Evolutionary conservation across 202 grass and related monocot genomes (phyloP), one percentile per base, ranked within the genome.

Genomic region (Elaeis oleifera): DNA sequence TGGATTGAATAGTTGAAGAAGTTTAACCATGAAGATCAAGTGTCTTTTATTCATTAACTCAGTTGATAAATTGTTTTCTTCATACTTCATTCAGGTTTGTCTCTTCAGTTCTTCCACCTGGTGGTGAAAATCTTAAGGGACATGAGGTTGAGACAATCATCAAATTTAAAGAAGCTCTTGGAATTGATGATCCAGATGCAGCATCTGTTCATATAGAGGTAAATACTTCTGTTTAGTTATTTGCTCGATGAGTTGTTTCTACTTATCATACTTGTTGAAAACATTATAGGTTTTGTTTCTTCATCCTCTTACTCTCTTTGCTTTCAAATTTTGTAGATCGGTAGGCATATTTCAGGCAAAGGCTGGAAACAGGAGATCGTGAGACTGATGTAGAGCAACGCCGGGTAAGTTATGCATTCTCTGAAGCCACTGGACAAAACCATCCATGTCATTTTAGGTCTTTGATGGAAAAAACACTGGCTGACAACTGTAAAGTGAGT

Each of bases 201-300:
- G 94, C 94, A 74, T 89, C 79, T 64, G 82, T 91, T 87, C 94
- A 99, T 60, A 53, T 99, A 71, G 88, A 84, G 85, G 94, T 99
- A 89, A 68, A 61, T 60, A 39, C 7, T 60, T 60, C 29, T 60
- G 16, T 60, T 31, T 60, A 60, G 18, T 39, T n/a, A n/a, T n/a
- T 11, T 39, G 6, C 17, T 60, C 19, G 7, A 27, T 29, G 24
- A 31, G 5, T 60, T 28, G 16, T 32, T 60, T 27, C 50, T 74
- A 49, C 59, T 49, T 62, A 68, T 71, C 58, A 24, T 64, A 52
- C 23, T 32, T 39, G 54, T 62, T 57, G 52, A 70, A 67, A 59
- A 73, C 18, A 69, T 51, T 59, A 16, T 65, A 63, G 65, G 51
- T 51, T 64, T 62, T 64, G 4, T 22, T 39, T 49, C 15, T 64